Base-by-base conservation (phyloP, 805 yeast genomes). In the Suhomyces xylopsoci region DNA sequence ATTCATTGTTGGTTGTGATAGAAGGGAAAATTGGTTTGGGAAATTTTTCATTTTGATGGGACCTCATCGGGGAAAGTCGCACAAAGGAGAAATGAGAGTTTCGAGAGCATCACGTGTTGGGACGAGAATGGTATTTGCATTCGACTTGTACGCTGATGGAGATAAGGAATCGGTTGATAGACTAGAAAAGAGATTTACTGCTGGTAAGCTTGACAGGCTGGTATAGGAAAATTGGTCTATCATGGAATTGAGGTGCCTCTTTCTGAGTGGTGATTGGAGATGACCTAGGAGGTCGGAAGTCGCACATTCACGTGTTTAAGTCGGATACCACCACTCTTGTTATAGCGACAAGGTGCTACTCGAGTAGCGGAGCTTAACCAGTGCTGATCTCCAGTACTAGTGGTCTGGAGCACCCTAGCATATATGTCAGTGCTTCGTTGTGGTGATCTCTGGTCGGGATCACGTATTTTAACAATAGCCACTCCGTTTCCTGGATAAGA, bases 1-100 rank as follows among this genome's bases (percentile, higher is more conserved):
- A 69, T 82, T 83, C 90, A 84, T 85, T 17, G 28, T 54, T 42
- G 43, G 47, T 40, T 30, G 46, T 47, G 40, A 28, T 34, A 26
- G 30, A 41, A 36, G 50, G 19, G 42, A 48, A 26, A 34, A 30
- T 26, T 28, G 44, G 45, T 19, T 26, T 40, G 45, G 50, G 50
- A 48, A 52, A 53, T 48, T 52, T 49, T 49, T 49, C 55, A 46
- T 17, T n/a, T 20, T 12, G 45, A 47, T 28, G 36, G 34, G 25
- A 53, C 51, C 55, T 53, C 55, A 53, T 53, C 55, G 50, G 22
- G 20, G 44, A 32, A 42, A 20, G 42, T 26, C 40, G 50, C 36
- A 30, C 40, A 42, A 20, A 42, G 14, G 45, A 41, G 45, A 24
- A 7, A 8, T n/a, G 45, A 42, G 30, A 19, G 42, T 14, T 42